Percentiles rank a stretch among this genome's conserved stretches.
These are phyloP conservation scores for Nectriaceae sp. DNA, from an alignment of 2,329 filamentous ascomycete species.

Conservation along the genomic window DNA sequence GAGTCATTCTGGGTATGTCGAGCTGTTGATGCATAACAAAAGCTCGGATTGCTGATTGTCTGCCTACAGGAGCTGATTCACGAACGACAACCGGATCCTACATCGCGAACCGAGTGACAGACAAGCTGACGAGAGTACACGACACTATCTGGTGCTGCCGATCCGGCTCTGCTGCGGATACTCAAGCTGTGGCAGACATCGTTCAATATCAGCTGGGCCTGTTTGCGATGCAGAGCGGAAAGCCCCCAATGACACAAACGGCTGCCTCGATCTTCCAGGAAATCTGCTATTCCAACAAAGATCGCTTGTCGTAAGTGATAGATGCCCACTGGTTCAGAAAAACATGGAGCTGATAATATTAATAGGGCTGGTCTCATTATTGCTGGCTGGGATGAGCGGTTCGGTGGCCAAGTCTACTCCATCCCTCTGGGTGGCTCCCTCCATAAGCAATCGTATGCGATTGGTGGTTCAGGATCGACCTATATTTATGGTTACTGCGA, in stretches of 20 bases:
- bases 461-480: slow-evolving; percentile 94
- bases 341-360: slow-evolving; percentile 14
- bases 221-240: slow-evolving; percentile 87
- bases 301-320: slow-evolving; percentile 73
- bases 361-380: slow-evolving; percentile 92
- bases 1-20: slow-evolving; percentile 80
- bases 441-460: slow-evolving; percentile 95
- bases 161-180: slow-evolving; percentile 95
- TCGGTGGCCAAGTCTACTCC: slow-evolving; percentile 96
- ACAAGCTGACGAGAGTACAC: slow-evolving; percentile 97
- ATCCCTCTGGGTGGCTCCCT: slow-evolving; percentile 95
- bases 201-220: slow-evolving; percentile 95
- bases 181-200: slow-evolving; percentile 96
- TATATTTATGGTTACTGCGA: slow-evolving; percentile 99
- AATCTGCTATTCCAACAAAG: slow-evolving; percentile 97
- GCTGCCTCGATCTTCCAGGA: slow-evolving; percentile 97
- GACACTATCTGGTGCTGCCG: slow-evolving; percentile 99
- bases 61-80: slow-evolving; percentile 76
- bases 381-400: slow-evolving; percentile 93
- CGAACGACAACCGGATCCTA: slow-evolving; percentile 97
- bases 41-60: slow-evolving; percentile 13
- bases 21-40: background rate
- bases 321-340: background rate
- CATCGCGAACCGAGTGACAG: slow-evolving; percentile 98
- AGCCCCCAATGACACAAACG: slow-evolving; percentile 89